These are phyloP conservation scores for Chaetoceros muelleri DNA, from an alignment of 108 stramenopile species.

Conservation along the genomic window DNA sequence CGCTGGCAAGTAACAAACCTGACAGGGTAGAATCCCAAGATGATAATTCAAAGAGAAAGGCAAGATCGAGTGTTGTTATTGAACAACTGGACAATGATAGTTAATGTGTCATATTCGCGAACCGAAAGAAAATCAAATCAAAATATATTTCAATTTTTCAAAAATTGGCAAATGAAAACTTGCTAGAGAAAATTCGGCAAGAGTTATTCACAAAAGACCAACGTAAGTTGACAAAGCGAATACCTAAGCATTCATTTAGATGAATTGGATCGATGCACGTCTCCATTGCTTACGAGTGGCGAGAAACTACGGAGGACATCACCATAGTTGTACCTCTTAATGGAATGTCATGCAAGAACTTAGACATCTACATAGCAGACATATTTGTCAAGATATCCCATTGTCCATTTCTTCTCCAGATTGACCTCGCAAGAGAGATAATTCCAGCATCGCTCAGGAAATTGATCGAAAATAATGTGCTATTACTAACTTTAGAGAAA, in stretches of 20 bases:
- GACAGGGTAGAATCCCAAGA: background rate
- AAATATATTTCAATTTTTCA: too few relatives aligned
- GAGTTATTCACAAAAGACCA: too few relatives aligned
- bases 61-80: background rate
- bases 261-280: too few relatives aligned
- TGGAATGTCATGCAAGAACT: background rate
- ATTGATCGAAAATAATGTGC: background rate
- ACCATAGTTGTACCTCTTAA: background rate
- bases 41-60: background rate
- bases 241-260: too few relatives aligned
- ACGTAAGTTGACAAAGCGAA: too few relatives aligned
- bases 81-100: background rate
- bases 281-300: too few relatives aligned
- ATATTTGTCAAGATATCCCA: background rate
- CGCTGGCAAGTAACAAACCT: background rate
- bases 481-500: background rate
- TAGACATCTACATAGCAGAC: background rate
- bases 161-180: too few relatives aligned
- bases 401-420: background rate
- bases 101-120: too few relatives aligned
- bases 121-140: too few relatives aligned
- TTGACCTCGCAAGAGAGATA: background rate
- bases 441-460: background rate
- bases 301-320: background rate
- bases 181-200: too few relatives aligned